Evolutionary conservation across 2,329 filamentous ascomycete species (phyloP).

Genomic region (Ambrosiella xylebori): DNA sequence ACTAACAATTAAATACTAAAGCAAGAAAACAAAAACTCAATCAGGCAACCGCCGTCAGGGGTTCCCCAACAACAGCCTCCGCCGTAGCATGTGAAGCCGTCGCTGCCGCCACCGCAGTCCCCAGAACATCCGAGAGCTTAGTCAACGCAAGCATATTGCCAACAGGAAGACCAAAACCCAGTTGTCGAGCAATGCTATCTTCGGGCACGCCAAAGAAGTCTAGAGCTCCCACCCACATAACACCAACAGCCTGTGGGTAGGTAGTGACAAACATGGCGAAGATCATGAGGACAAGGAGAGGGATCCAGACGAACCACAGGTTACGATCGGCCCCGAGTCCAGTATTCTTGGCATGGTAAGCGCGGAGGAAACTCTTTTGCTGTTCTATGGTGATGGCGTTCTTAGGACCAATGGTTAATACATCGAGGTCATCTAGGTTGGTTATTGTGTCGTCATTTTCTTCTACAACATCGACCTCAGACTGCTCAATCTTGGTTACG

Average conservation of each 20-base stretch:
- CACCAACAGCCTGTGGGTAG: constrained; percentile 23
- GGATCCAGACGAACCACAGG: constrained; percentile 49
- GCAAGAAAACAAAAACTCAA: neutral
- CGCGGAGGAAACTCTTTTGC: constrained; percentile 43
- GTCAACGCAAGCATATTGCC: constrained; percentile 8
- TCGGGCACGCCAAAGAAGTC: constrained; percentile 13
- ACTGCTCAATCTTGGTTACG: constrained; percentile 15
- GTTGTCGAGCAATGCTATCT: constrained; percentile 11
- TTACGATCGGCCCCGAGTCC: constrained; percentile 45
- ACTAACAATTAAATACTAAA: neutral
- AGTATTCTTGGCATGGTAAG: constrained; percentile 45
- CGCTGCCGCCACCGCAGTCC: constrained; percentile 9
- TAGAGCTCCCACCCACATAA: constrained; percentile 4
- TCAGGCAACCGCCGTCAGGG: neutral
- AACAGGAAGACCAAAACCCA: constrained; percentile 12
- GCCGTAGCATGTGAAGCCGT: constrained; percentile 7
- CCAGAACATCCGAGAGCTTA: constrained; percentile 11
- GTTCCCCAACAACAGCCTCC: constrained; percentile 1
- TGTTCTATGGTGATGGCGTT: constrained; percentile 47
- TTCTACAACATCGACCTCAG: constrained; percentile 23
- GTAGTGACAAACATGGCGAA: constrained; percentile 25
- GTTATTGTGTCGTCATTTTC: constrained; percentile 21
- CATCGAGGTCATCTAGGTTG: constrained; percentile 19
- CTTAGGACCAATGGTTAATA: constrained; percentile 45
- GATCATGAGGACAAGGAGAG: constrained; percentile 24